phyloP scores from a whole-genome alignment of 2,329 filamentous ascomycete genomes.

The Xenosphaeropsis pyriputrescens region DNA sequence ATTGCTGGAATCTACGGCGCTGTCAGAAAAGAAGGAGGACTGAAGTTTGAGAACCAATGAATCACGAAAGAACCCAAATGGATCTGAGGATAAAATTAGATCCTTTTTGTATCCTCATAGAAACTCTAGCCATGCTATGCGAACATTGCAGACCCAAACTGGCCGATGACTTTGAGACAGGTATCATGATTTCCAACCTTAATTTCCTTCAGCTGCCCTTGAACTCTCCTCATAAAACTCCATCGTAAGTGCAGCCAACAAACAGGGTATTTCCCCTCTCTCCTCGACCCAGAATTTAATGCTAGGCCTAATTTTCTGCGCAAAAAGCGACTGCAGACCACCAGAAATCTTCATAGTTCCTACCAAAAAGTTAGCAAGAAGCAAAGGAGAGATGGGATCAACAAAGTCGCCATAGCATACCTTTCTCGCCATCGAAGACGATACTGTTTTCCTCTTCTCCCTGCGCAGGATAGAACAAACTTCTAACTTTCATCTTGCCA shows the following conservation, averaged over 20 bases:
- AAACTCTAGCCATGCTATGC: too few species aligned
- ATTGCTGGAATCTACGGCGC: slow-evolving; percentile 74
- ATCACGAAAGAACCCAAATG: background rate
- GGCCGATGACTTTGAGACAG: too few species aligned
- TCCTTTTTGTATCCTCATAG: too few species aligned
- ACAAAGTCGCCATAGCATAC: slow-evolving; percentile 17
- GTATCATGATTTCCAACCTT: too few species aligned
- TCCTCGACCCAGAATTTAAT: slow-evolving; percentile 96
- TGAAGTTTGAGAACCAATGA: slow-evolving; percentile 44
- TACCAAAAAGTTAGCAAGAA: slow-evolving; percentile 15
- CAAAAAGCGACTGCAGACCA: slow-evolving; percentile 76
- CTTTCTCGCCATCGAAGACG: slow-evolving; percentile 79
- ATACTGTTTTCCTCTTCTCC: slow-evolving; percentile 48
- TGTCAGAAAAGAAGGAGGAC: slow-evolving; percentile 56
- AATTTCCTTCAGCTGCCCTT: background rate
- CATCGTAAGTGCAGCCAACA: slow-evolving; percentile 77
- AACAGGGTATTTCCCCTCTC: slow-evolving; percentile 84
- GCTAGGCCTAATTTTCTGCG: slow-evolving; percentile 66
- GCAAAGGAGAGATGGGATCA: background rate
- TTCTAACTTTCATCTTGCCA: slow-evolving; percentile 84
- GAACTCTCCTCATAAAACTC: slow-evolving; percentile 70
- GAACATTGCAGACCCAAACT: too few species aligned
- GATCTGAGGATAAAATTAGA: background rate
- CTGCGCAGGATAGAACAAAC: slow-evolving; percentile 61
- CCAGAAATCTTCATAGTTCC: slow-evolving; percentile 92